Evolutionary conservation across 129 eudicot species (phyloP).

Genomic region (Lactuca sativa): DNA sequence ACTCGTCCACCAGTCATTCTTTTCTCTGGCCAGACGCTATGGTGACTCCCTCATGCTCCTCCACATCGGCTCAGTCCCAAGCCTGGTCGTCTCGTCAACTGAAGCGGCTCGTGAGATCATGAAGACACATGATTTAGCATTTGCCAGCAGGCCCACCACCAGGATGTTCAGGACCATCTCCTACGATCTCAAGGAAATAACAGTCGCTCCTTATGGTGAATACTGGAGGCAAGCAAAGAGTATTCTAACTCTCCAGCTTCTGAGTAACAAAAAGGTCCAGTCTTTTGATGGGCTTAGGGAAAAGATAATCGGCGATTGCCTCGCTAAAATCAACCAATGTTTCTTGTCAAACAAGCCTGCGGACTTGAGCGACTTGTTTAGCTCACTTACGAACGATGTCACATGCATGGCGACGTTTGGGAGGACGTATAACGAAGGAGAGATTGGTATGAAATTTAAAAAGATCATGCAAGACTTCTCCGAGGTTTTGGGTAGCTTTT

Average conservation of each 20-base stretch:
- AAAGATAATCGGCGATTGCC: constrained; percentile 22
- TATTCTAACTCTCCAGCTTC: constrained; percentile 43
- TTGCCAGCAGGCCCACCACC: constrained; percentile 41
- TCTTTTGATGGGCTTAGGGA: constrained; percentile 31
- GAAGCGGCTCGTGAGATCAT: constrained; percentile 46
- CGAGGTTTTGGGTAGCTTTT: constrained; percentile 21
- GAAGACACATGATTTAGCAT: constrained; percentile 47
- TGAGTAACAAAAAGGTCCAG: constrained; percentile 41
- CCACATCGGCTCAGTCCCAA: constrained; percentile 37
- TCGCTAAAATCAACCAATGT: constrained; percentile 18
- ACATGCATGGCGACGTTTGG: constrained; percentile 48
- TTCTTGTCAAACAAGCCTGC: constrained; percentile 9
- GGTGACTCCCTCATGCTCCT: constrained; percentile 45
- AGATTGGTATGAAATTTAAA: constrained; percentile 27
- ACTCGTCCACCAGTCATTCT: constrained; percentile 37
- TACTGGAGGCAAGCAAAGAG: constrained; percentile 54
- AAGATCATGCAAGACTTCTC: constrained; percentile 29
- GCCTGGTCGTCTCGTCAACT: constrained; percentile 41
- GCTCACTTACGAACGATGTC: constrained; percentile 26
- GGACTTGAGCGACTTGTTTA: constrained; percentile 33
- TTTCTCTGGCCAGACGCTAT: constrained; percentile 26
- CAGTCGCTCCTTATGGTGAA: constrained; percentile 52
- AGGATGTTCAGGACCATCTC: constrained; percentile 25
- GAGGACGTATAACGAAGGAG: constrained; percentile 40
- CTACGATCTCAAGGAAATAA: constrained; percentile 35